These are phyloP conservation scores for Elsinoe batatas DNA, from an alignment of 2,329 filamentous ascomycete genomes.

Conservation along the genomic window DNA sequence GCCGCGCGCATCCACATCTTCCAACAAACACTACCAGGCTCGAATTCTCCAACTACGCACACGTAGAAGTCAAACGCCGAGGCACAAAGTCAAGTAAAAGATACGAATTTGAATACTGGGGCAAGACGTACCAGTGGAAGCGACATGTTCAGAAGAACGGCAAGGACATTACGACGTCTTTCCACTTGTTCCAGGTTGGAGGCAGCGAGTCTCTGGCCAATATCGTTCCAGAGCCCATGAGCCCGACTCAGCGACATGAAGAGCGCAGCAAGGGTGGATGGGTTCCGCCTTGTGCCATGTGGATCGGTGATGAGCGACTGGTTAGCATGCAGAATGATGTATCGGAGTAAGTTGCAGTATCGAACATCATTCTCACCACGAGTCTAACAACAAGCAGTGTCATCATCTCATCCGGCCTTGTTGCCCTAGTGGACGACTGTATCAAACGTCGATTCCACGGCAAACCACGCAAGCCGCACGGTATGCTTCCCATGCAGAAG, in stretches of 20 bases:
- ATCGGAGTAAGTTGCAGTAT: constrained; percentile 60
- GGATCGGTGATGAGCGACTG: constrained; percentile 67
- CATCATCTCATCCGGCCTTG: constrained; percentile 79
- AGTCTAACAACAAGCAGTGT: constrained; percentile 46
- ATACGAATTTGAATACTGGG: constrained; percentile 95
- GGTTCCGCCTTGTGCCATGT: constrained; percentile 84
- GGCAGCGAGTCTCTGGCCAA: constrained; percentile 62
- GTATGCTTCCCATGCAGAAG: constrained; percentile 35
- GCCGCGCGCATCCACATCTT: constrained; percentile 31
- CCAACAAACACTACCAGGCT: constrained; percentile 75
- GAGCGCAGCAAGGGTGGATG: constrained; percentile 75
- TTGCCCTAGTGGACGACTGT: constrained; percentile 81
- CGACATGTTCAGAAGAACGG: constrained; percentile 60
- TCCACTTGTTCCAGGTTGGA: constrained; percentile 65
- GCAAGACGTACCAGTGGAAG: constrained; percentile 73
- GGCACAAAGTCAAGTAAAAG: constrained; percentile 58
- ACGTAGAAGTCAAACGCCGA: constrained; percentile 67
- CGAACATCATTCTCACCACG: constrained; percentile 16
- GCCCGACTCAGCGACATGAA: constrained; percentile 56
- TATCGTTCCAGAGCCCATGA: constrained; percentile 71
- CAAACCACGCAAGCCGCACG: constrained; percentile 42
- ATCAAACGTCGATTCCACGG: constrained; percentile 70
- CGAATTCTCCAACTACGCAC: constrained; percentile 95
- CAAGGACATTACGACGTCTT: constrained; percentile 55
- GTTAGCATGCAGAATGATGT: constrained; percentile 65